Evolutionary conservation across 768 basidiomycete genomes (phyloP).

Genomic region (Mrakia frigida): DNA sequence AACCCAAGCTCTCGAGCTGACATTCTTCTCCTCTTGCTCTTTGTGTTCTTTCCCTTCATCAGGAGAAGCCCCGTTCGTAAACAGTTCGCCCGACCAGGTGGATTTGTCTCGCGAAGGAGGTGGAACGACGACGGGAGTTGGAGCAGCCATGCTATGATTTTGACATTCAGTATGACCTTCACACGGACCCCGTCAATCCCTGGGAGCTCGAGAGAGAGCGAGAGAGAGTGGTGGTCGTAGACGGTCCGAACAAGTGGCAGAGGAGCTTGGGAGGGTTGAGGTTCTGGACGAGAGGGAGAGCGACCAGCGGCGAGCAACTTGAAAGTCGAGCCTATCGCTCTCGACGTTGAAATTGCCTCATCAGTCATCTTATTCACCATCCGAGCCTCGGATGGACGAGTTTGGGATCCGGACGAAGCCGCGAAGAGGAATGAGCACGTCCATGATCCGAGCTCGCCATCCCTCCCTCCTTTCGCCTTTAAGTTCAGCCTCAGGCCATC

Average conservation of each 20-base stretch:
- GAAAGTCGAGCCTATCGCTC: no score
- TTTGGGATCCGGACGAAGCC: no score
- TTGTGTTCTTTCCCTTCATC: slow-evolving; percentile 31
- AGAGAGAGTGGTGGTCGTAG: no score
- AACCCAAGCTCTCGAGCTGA: not conserved
- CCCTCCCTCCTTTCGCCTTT: not conserved
- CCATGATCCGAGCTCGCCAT: not conserved
- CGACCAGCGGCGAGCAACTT: no score
- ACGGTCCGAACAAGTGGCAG: no score
- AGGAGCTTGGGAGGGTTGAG: no score
- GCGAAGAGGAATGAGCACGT: no score
- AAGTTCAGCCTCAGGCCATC: not conserved
- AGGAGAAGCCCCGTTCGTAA: slow-evolving; percentile 72
- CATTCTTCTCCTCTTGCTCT: not conserved
- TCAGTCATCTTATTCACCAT: no score
- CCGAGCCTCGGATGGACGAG: no score
- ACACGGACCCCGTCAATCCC: not conserved
- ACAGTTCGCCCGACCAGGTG: slow-evolving; percentile 26
- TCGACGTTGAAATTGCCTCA: no score
- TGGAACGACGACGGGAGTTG: slow-evolving; percentile 1
- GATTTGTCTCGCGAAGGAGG: not conserved
- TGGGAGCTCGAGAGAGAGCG: not conserved
- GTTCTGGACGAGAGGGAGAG: no score
- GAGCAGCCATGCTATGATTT: slow-evolving; percentile 1
- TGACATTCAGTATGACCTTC: not conserved